A percentile compares a stretch with the other conserved stretches of the same genome.
These are phyloP conservation scores for Dictyostelium capitatum DNA, from an alignment of 78 protist genomes.

Conservation along the genomic window DNA sequence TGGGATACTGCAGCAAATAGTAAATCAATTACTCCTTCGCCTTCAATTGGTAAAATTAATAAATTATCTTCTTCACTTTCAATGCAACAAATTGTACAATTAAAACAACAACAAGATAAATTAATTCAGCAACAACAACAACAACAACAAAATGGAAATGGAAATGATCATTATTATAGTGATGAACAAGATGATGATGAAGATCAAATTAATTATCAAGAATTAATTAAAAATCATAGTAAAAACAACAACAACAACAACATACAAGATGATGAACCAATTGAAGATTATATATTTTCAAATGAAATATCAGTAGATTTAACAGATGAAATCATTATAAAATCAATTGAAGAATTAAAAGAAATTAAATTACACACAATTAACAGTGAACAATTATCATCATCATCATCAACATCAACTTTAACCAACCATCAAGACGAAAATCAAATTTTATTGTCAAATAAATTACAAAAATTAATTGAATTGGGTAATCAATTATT, in stretches of 20 bases:
- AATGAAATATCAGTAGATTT: constrained; percentile 5
- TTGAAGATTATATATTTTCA: constrained; percentile 5
- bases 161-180: neutral
- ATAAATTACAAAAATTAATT: neutral
- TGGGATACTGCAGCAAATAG: neutral
- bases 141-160: constrained; percentile 3
- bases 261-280: neutral
- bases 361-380: neutral
- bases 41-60: neutral
- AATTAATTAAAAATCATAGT: neutral
- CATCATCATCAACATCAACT: neutral
- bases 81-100: neutral
- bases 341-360: constrained; percentile 5
- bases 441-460: neutral
- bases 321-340: neutral
- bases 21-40: neutral
- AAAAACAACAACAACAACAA: neutral
- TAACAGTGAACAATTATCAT: neutral
- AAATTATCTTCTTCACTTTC: neutral
- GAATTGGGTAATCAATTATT: constrained; percentile 12
- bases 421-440: neutral
- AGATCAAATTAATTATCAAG: neutral
- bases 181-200: neutral
- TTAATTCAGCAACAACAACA: constrained; percentile 1
- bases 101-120: neutral